Evolutionary conservation across 1,284 basidiomycete species (phyloP).

Genomic region (Coniferiporia weirii): DNA sequence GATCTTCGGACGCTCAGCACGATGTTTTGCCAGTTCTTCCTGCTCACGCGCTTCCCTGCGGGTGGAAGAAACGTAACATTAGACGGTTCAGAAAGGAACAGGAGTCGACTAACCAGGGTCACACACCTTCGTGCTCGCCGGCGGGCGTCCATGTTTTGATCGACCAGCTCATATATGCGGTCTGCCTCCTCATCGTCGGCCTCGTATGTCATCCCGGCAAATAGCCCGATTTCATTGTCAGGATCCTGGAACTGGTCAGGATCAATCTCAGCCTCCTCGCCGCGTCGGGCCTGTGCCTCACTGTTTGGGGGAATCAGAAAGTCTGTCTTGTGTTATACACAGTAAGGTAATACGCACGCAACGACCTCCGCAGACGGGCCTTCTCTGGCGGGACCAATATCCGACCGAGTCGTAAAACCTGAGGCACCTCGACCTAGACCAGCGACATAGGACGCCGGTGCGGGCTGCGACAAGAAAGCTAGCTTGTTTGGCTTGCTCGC

Average conservation of each 20-base stretch:
- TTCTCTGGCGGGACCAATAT: constrained; percentile 97
- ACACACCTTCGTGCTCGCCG: constrained; percentile 75
- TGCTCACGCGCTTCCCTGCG: constrained; percentile 72
- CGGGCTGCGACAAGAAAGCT: constrained; percentile 80
- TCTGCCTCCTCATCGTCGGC: constrained; percentile 98
- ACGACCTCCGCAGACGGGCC: constrained; percentile 86
- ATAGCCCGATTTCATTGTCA: constrained; percentile 95
- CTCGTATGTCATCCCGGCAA: constrained; percentile 94
- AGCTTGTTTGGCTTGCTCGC: constrained; percentile 67
- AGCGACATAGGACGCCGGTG: constrained; percentile 91
- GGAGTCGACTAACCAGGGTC: constrained; percentile 36
- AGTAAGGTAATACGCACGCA: constrained; percentile 48
- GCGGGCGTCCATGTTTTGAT: constrained; percentile 86
- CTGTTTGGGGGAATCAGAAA: constrained; percentile 32
- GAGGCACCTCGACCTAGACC: constrained; percentile 96
- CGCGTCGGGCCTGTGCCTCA: constrained; percentile 77
- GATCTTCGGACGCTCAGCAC: constrained; percentile 82
- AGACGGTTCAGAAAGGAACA: constrained; percentile 27
- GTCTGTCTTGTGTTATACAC: background rate
- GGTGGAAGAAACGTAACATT: constrained; percentile 23
- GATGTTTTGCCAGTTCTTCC: constrained; percentile 64
- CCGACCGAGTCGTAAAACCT: constrained; percentile 96
- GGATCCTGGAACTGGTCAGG: constrained; percentile 93
- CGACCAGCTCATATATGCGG: constrained; percentile 88
- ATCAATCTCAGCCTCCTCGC: constrained; percentile 83